Evolutionary conservation across 495 filamentous ascomycete genomes (phyloP).

Genomic region (Aspergillus hancockii): DNA sequence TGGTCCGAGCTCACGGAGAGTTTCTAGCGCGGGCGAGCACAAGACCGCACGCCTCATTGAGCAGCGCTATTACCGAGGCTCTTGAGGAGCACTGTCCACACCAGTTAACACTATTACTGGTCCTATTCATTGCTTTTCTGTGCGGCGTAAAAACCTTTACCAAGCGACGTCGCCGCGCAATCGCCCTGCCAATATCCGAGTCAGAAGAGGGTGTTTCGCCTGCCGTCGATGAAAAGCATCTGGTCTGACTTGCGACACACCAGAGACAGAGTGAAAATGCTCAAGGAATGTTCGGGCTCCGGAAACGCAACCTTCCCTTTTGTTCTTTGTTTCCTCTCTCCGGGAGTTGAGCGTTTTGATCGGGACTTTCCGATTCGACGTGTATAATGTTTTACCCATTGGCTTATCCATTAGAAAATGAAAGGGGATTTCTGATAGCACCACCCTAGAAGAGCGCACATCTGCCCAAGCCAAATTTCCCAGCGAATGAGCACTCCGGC

Average conservation of each 20-base stretch:
- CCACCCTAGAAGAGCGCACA: not conserved
- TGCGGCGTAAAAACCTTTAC: not conserved
- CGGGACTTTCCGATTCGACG: not conserved
- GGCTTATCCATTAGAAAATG: not conserved
- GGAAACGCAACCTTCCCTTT: no score
- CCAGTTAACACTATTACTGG: not conserved
- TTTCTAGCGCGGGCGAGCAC: not conserved
- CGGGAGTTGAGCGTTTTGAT: not conserved
- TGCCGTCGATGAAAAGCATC: not conserved
- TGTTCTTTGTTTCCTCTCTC: no score
- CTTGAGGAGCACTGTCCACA: not conserved
- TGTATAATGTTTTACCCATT: not conserved
- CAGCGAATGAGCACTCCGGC: not conserved
- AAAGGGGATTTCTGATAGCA: not conserved
- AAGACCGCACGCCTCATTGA: not conserved
- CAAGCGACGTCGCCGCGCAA: not conserved
- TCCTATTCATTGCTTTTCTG: not conserved
- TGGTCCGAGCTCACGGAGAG: not conserved
- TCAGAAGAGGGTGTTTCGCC: not conserved
- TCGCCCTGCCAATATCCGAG: not conserved
- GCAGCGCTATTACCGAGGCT: not conserved
- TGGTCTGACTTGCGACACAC: not conserved
- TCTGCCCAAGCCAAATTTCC: not conserved
- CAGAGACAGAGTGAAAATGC: not conserved
- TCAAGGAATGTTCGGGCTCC: not conserved